Evolutionary conservation across 225 moss, liverwort and hornwort species (phyloP).

Genomic region (Neckera pumila): DNA sequence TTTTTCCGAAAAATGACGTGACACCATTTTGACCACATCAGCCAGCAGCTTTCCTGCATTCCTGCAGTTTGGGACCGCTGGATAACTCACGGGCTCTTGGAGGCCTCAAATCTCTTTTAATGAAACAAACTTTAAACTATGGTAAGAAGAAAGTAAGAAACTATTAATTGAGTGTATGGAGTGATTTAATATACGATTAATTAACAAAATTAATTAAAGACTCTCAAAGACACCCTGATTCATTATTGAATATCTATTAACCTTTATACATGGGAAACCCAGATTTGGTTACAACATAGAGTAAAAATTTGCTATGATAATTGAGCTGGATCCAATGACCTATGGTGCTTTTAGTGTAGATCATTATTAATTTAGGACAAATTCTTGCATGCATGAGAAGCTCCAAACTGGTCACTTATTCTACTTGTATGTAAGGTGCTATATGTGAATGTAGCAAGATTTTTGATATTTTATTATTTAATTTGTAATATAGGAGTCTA

Average conservation of each 20-base stretch:
- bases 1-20: too few species aligned
- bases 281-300: fast-evolving
- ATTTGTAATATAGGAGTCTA: neutral
- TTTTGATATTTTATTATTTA: neutral
- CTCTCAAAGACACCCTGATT: fast-evolving
- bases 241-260: neutral
- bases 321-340: neutral
- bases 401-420: neutral
- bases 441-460: neutral
- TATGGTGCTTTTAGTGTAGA: neutral
- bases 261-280: neutral
- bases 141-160: neutral
- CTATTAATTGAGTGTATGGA: neutral
- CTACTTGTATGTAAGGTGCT: neutral
- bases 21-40: too few species aligned
- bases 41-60: too few species aligned
- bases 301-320: neutral
- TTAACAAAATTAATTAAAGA: neutral
- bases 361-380: neutral
- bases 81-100: too few species aligned
- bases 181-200: neutral
- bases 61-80: too few species aligned
- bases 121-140: neutral
- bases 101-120: too few species aligned
- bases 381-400: neutral